Conservation (phyloP, 768 basidiomycete species). For the Lactarius indigo region DNA sequence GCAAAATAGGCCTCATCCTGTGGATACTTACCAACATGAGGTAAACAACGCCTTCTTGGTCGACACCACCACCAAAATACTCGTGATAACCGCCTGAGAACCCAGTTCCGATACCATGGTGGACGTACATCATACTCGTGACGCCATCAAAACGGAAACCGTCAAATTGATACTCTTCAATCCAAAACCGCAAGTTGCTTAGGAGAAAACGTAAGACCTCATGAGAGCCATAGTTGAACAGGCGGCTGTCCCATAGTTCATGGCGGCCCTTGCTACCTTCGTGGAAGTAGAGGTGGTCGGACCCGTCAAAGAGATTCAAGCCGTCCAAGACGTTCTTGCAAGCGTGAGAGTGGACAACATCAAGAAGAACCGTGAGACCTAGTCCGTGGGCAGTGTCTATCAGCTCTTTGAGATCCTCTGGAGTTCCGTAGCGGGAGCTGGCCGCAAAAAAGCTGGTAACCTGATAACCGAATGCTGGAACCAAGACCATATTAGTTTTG, state of each 20-base stretch:
- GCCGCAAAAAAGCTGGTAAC: conserved; percentile 97
- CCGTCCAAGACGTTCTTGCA: conserved; percentile 97
- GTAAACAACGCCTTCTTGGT: conserved; percentile 89
- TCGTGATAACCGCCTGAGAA: conserved; percentile 99
- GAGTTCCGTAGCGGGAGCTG: conserved; percentile 92
- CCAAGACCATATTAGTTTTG: conserved; percentile 13
- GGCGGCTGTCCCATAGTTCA: conserved; percentile 95
- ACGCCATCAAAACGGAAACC: conserved; percentile 99
- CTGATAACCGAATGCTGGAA: conserved; percentile 93
- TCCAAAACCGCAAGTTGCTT: conserved; percentile 92
- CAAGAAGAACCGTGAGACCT: conserved; percentile 90
- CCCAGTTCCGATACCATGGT: conserved; percentile 96
- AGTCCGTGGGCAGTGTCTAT: conserved; percentile 93
- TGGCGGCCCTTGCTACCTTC: conserved; percentile 87
- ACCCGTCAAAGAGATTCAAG: conserved; percentile 94
- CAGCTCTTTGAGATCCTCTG: conserved; percentile 93
- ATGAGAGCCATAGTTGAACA: conserved; percentile 95
- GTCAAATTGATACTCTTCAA: conserved; percentile 94
- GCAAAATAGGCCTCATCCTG: neutral
- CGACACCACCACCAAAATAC: conserved; percentile 86
- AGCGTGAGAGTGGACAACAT: conserved; percentile 97
- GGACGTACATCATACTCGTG: conserved; percentile 98
- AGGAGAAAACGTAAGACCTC: conserved; percentile 94
- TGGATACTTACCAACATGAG: conserved; percentile 84
- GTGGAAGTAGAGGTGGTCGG: conserved; percentile 97